Evolutionary conservation across 2,329 filamentous ascomycete species (phyloP).

Genomic region (Cladophialophora yegresii): DNA sequence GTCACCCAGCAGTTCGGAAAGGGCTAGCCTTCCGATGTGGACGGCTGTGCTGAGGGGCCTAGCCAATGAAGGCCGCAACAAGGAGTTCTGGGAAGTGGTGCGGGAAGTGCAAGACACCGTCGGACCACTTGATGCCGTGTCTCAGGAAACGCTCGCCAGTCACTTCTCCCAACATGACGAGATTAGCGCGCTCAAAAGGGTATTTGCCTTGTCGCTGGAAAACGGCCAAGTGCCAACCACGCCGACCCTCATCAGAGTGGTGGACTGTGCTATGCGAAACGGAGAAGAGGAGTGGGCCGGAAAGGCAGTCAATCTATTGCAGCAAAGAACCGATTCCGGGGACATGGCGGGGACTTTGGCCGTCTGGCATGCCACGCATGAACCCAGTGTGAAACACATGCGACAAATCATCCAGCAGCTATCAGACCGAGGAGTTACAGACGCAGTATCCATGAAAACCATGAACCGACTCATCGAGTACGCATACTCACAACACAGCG

Average conservation of each 20-base stretch:
- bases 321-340: conserved; percentile 25
- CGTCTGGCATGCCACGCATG: conserved; percentile 72
- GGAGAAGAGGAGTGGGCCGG: conserved; percentile 64
- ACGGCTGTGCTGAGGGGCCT: conserved; percentile 58
- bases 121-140: conserved; percentile 42
- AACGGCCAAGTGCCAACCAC: conserved; percentile 47
- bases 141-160: conserved; percentile 57
- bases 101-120: conserved; percentile 34
- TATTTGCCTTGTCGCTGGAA: conserved; percentile 63
- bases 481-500: conserved; percentile 69
- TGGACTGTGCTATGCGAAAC: conserved; percentile 63
- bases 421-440: conserved; percentile 49
- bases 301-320: conserved; percentile 26
- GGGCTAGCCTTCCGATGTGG: conserved; percentile 51
- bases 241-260: conserved; percentile 56
- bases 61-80: conserved; percentile 53
- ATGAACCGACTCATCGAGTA: conserved; percentile 76
- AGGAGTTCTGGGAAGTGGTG: conserved; percentile 34
- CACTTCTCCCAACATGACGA: conserved; percentile 64
- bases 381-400: conserved; percentile 71
- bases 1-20: conserved; percentile 43
- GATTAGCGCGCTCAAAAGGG: conserved; percentile 63
- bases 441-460: conserved; percentile 66
- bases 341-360: conserved; percentile 62
- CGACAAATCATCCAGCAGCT: conserved; percentile 71